Base-by-base conservation (phyloP, 2,329 filamentous ascomycete genomes). In the Paracamarosporium sp. region DNA sequence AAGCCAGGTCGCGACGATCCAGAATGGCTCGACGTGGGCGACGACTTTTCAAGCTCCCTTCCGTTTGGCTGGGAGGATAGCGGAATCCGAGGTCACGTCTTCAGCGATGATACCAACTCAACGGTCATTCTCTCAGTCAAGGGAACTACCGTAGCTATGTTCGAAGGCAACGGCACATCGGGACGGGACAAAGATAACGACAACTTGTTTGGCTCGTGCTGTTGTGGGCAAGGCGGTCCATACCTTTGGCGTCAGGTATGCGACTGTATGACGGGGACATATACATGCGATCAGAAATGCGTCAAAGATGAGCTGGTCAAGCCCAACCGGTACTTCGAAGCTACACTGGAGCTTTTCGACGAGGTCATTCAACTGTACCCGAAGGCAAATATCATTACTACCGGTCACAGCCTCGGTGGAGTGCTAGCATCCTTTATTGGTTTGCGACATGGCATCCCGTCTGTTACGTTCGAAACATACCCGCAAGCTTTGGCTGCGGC, bases 11-110 rank as follows among this genome's bases (percentile, higher is more conserved):
- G 56, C 5, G 66, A 70, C 31, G 73, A 76, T 53, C 66, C 72
- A 8, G 71, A 70, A 47, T 76, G 73, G 73, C 61, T 75, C 50
- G 66, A 76, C 51, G 67, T 75, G 20, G 73, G 69, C 36, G 64
- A 68, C 5, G 54, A 66, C 27, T 76, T 62, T 54, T 73, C 72
- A 54, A 62, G 62, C 7, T 69, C 70, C 8, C 53, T 76, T 36
- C 72, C 71, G 1, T 76, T 76, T 31, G 73, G 73, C 3, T 76
- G 73, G 73, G 70, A 73, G n/a, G 73, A 75, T 12, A 71, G 63
- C 44, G 73, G 73, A 8, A 74, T 76, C 36, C 57, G 72, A 55
- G 73, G 73, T 45, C 73, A 76, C 38, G 73, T 76, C 9, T 76
- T 75, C 54, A 66, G 61, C 51, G 73, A 76, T 35, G 66, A 67